These are phyloP conservation scores for Triticum aestivum DNA, from an alignment of 176 grass and related monocot species.

Conservation along the genomic window IWGSC_CS_RefSeq_v2.1 NC_057814.1:626552617-626553116, in stretches of 20 bases:
- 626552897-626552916: not conserved
- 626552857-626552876: not conserved
- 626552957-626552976: not conserved
- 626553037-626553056: not conserved
- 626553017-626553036: not conserved
- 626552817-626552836: not conserved
- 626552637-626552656: slow-evolving; percentile 28
- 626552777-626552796: slow-evolving; percentile 11
- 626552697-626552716: not conserved
- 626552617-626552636: slow-evolving; percentile 16
- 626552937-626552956: not conserved
- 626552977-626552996: not conserved
- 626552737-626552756: not conserved
- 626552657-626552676: slow-evolving; percentile 18
- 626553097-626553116: too few relatives aligned
- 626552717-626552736: not conserved
- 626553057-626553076: not conserved
- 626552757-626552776: not conserved
- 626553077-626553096: not conserved
- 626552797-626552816: not conserved
- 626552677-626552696: slow-evolving; percentile 13
- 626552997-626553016: not conserved
- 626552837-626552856: not conserved
- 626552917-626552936: not conserved
- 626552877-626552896: not conserved